Conservation (phyloP, 2,329 filamentous ascomycete genomes). For the Xylariaceae sp. region DNA sequence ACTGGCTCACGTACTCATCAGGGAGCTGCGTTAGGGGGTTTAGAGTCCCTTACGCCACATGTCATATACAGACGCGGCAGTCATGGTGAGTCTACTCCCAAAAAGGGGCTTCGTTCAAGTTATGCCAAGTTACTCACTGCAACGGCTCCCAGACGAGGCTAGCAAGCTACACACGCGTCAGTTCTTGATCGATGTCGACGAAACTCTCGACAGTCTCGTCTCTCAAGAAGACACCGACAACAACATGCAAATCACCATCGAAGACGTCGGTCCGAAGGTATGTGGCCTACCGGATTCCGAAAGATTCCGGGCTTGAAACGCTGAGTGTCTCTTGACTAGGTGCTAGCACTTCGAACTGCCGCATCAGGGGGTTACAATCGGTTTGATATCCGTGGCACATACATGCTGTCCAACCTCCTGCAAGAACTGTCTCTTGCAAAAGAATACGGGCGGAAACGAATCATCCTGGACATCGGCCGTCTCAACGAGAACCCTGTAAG, state of each 20-base stretch:
- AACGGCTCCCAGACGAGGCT: conserved; percentile 58
- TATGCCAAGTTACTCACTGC: neutral
- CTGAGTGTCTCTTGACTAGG: conserved; percentile 41
- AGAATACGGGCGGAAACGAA: conserved; percentile 82
- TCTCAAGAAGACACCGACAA: conserved; percentile 87
- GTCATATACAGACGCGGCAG: conserved; percentile 55
- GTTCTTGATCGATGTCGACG: conserved; percentile 82
- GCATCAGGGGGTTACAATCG: conserved; percentile 80
- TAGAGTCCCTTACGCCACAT: conserved; percentile 46
- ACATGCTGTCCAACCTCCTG: conserved; percentile 93
- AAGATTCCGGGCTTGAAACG: neutral
- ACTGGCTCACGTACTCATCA: conserved; percentile 33
- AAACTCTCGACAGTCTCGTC: conserved; percentile 72
- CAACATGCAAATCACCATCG: conserved; percentile 97
- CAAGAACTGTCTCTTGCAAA: conserved; percentile 92
- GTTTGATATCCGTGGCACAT: conserved; percentile 89
- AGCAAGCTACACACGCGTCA: conserved; percentile 61
- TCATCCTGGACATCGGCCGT: conserved; percentile 84
- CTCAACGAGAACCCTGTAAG: conserved; percentile 94
- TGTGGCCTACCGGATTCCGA: conserved; percentile 5
- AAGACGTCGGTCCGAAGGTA: conserved; percentile 86
- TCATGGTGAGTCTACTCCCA: conserved; percentile 42
- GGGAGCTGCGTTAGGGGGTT: conserved; percentile 50
- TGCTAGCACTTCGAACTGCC: conserved; percentile 77
- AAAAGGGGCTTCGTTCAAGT: neutral